phyloP scores from a whole-genome alignment of 108 stramenopile genomes.

The Phaeodactylum tricornutum region DNA sequence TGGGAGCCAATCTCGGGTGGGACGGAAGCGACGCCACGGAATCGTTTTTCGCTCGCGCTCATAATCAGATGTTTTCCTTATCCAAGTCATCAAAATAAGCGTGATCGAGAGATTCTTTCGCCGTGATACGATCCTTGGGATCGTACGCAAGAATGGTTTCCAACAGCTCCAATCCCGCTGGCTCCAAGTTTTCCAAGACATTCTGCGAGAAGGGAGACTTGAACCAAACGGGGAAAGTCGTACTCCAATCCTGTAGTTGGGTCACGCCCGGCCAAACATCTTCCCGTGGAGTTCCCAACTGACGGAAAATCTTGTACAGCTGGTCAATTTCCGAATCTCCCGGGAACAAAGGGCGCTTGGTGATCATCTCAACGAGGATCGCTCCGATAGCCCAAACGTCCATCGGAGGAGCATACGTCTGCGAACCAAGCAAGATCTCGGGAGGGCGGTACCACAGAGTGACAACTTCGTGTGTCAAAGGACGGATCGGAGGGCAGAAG shows the following conservation, averaged over 20 bases:
- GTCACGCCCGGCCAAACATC: constrained; percentile 86
- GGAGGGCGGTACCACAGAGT: constrained; percentile 99
- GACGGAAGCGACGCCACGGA: no score
- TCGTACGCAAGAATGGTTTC: constrained; percentile 85
- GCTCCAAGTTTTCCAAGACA: constrained; percentile 60
- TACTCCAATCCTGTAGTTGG: constrained; percentile 78
- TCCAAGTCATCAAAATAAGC: constrained; percentile 96
- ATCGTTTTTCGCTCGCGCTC: no score
- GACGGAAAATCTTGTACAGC: constrained; percentile 93
- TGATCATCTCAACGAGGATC: constrained; percentile 97
- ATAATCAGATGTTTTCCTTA: constrained; percentile 77
- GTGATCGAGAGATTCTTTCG: constrained; percentile 89
- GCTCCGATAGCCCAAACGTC: constrained; percentile 95
- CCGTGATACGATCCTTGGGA: constrained; percentile 93
- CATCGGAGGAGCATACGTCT: constrained; percentile 89
- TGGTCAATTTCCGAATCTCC: constrained; percentile 98
- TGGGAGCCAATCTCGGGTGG: no score
- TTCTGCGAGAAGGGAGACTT: constrained; percentile 47
- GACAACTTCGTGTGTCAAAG: constrained; percentile 93
- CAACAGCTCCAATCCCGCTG: constrained; percentile 61
- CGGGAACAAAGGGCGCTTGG: constrained; percentile 92
- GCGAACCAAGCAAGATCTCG: constrained; percentile 88
- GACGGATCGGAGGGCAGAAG: constrained; percentile 88
- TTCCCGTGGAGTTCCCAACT: constrained; percentile 92
- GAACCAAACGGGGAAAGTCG: constrained; percentile 81